Evolutionary conservation across 1,139 yeast species (phyloP).

Genomic region (Pichia sp.): DNA sequence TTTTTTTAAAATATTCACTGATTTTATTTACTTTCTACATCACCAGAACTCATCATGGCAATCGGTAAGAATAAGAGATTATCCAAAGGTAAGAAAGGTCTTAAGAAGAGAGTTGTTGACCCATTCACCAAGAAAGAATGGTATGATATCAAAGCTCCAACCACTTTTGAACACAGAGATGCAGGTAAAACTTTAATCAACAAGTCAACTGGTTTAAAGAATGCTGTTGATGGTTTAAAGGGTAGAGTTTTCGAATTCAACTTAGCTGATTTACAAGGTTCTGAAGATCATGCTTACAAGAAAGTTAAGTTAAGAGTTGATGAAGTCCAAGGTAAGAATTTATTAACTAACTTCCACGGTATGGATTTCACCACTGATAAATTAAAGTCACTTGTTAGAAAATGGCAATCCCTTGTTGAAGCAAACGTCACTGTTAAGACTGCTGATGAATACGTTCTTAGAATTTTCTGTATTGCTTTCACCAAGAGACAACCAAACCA

Average conservation of each 20-base stretch:
- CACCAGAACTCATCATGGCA: constrained; percentile 51
- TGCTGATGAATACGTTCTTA: constrained; percentile 81
- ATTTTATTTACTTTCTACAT: constrained; percentile 7
- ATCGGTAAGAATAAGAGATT: constrained; percentile 96
- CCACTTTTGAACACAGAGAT: constrained; percentile 88
- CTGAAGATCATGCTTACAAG: constrained; percentile 90
- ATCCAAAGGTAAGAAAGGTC: constrained; percentile 93
- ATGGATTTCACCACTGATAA: constrained; percentile 87
- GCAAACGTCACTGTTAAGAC: constrained; percentile 90
- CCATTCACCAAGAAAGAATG: constrained; percentile 95
- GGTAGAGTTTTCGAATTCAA: constrained; percentile 87
- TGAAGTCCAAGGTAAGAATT: constrained; percentile 89
- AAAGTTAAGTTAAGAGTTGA: constrained; percentile 85
- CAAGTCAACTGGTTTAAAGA: constrained; percentile 90
- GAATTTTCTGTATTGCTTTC: constrained; percentile 88
- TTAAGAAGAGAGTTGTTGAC: constrained; percentile 93
- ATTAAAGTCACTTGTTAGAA: constrained; percentile 84
- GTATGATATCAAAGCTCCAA: constrained; percentile 92
- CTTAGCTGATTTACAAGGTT: constrained; percentile 85
- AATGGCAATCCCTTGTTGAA: constrained; percentile 91
- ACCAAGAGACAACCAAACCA: constrained; percentile 88
- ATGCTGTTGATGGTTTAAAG: constrained; percentile 86
- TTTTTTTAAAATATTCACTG: background rate
- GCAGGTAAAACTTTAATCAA: constrained; percentile 92
- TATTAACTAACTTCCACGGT: constrained; percentile 94